Percentiles rank a stretch among this genome's conserved stretches.
phyloP scores from a whole-genome alignment of 495 filamentous ascomycete genomes.

The Evansstolkia leycettana region DNA sequence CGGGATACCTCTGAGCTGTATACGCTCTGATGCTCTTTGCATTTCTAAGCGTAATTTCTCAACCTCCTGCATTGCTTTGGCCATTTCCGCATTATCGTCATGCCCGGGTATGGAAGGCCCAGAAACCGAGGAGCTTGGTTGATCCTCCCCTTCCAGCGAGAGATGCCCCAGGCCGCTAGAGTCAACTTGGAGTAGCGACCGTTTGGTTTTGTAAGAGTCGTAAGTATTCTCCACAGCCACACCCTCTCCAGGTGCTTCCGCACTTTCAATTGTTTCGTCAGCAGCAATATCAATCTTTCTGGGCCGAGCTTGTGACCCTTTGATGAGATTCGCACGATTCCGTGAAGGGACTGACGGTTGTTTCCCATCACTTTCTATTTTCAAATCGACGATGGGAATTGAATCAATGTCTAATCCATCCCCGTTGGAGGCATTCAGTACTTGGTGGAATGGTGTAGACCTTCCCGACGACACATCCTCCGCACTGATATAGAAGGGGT shows the following conservation, averaged over 20 bases:
- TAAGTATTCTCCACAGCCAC: constrained; percentile 15
- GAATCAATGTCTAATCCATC: constrained; percentile 77
- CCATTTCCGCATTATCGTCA: constrained; percentile 72
- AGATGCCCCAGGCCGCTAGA: constrained; percentile 63
- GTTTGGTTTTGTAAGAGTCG: constrained; percentile 32
- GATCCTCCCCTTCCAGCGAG: constrained; percentile 37
- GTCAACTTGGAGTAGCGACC: constrained; percentile 65
- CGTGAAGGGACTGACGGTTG: constrained; percentile 5
- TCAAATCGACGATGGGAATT: constrained; percentile 88
- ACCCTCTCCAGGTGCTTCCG: constrained; percentile 10
- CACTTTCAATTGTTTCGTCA: constrained; percentile 40
- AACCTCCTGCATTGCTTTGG: constrained; percentile 70
- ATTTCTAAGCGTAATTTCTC: constrained; percentile 78
- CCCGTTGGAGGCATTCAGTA: constrained; percentile 53
- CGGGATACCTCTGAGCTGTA: constrained; percentile 58
- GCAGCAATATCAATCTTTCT: constrained; percentile 45
- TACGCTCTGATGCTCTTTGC: constrained; percentile 78
- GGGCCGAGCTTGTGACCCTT: constrained; percentile 16
- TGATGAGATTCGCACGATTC: constrained; percentile 9
- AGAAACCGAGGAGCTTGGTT: constrained; percentile 2
- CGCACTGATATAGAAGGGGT: constrained; percentile 83
- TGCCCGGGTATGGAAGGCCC: constrained; percentile 8
- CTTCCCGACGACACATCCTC: constrained; percentile 35
- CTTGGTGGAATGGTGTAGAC: constrained; percentile 60
- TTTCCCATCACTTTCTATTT: constrained; percentile 42